Conservation (phyloP, 2,329 filamentous ascomycete genomes). For the Falciphora oryzae region DNA sequence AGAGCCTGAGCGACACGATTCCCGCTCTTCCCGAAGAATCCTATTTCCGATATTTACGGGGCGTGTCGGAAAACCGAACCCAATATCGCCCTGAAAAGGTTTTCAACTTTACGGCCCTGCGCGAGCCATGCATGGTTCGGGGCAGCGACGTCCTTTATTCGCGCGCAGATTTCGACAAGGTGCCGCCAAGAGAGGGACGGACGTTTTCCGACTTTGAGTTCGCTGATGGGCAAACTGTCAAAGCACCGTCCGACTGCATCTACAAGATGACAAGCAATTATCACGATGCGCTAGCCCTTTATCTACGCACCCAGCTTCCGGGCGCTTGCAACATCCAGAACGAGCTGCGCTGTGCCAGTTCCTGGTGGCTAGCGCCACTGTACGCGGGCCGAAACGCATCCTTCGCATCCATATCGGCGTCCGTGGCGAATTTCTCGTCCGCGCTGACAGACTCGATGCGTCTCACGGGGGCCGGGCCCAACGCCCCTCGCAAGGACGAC, state of each 20-base stretch:
- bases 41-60: too few relatives aligned
- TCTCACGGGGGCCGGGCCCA: neutral
- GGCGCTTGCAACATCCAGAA: neutral
- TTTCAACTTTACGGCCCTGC: constrained; percentile 1
- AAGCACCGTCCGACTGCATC: constrained; percentile 2
- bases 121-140: constrained; percentile 4
- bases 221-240: neutral
- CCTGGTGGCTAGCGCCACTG: constrained; percentile 4
- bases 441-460: constrained; percentile 5
- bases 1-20: neutral
- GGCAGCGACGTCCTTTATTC: neutral
- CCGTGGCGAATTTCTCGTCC: neutral
- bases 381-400: constrained; percentile 7
- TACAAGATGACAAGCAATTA: constrained; percentile 1
- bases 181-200: neutral
- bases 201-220: neutral
- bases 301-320: neutral
- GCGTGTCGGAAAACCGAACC: too few relatives aligned
- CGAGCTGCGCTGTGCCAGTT: neutral
- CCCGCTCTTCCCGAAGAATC: neutral
- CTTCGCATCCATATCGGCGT: neutral
- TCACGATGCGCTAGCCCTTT: neutral
- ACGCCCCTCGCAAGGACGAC: neutral
- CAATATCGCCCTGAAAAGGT: too few relatives aligned
- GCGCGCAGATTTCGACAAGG: neutral